Percentiles rank a stretch among this genome's conserved stretches.
Evolutionary conservation across 2,329 filamentous ascomycete genomes (phyloP).

Genomic region (Hirsutella minnesotensis): DNA sequence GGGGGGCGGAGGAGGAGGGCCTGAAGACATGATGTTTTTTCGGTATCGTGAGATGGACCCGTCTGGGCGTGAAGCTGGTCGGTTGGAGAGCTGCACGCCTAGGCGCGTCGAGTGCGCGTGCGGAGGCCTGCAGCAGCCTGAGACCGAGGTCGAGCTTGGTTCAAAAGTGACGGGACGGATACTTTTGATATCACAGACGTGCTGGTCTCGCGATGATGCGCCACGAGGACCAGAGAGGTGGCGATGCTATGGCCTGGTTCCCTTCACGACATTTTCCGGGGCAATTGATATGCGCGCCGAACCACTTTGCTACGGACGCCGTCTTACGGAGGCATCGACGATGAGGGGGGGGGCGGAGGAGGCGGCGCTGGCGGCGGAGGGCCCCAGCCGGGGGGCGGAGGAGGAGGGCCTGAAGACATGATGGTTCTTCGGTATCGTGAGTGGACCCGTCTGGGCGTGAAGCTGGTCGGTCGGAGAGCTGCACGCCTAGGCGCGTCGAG

Average conservation of each 20-base stretch:
- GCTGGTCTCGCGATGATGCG: conserved; percentile 16
- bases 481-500: conserved; percentile 23
- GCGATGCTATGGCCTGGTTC: conserved; percentile 14
- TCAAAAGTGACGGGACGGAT: background rate
- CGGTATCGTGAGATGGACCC: conserved; percentile 11
- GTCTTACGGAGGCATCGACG: conserved; percentile 27
- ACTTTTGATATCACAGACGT: background rate
- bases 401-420: conserved; percentile 44
- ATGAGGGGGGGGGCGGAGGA: conserved; percentile 31
- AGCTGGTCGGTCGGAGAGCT: conserved; percentile 16
- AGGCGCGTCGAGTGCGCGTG: conserved; percentile 22
- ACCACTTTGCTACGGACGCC: too few species aligned
- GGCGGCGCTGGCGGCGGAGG: conserved; percentile 41
- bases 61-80: conserved; percentile 11
- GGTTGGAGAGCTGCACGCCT: conserved; percentile 21
- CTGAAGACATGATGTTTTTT: conserved; percentile 35
- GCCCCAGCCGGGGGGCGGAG: conserved; percentile 47
- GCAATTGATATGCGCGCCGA: too few species aligned
- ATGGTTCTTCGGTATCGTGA: conserved; percentile 16
- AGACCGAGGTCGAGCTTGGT: background rate
- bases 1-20: conserved; percentile 44
- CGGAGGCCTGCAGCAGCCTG: conserved; percentile 10
- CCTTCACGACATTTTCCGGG: conserved; percentile 23
- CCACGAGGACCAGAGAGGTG: conserved; percentile 17
- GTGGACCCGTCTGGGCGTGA: conserved; percentile 7